Evolutionary conservation across 1,284 basidiomycete genomes (phyloP), one percentile per base, ranked within the genome.

Genomic region (Takashimella tepidaria): DNA sequence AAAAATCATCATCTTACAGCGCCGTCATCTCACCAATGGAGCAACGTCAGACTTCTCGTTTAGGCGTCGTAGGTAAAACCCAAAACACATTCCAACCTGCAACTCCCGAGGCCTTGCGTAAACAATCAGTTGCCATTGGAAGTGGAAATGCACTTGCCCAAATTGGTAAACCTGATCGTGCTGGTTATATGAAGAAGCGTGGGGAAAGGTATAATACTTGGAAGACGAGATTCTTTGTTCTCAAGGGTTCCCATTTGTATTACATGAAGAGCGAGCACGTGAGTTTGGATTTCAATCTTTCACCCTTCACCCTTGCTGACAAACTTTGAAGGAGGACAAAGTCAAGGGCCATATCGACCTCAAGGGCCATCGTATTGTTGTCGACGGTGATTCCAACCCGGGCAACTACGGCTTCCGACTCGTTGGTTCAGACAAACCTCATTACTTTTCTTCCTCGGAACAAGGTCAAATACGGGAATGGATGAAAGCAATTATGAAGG

Each of bases 401-500:
- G 95, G 95, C 20, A 83, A 86, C 62, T 98, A 96, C 76, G 93
- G 92, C 4, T 98, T 98, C 84, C 83, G 91, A 67, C 88, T 98
- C 58, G 83, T 93, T 37, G 95, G 98, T 63, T 79, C 80, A 8
- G 88, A 92, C 68, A 91, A 88, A 76, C 81, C 88, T 2, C 92
- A 98, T 75, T 89, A 79, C 70, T 98, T 99, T 76, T 89, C 88
- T 60, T 88, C 88, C 0, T 87, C 92, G 37, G 92, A 98, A 69
- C 89, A 92, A 70, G 72, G 77, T 4, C 75, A 84, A 40, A 82
- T 97, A 46, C 83, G 96, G 12, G 91, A 92, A 62, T 99, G 96
- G 96, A 98, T 98, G 95, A 98, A 98, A 79, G 90, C 92, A 10
- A 83, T 99, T 64, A 97, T 98, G 90, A 99, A 98, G 76, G 89